Percentiles rank a stretch among this genome's conserved stretches.
Conservation (phyloP, 305 asterid genomes). For the Stenogyne calaminthoides region DNA sequence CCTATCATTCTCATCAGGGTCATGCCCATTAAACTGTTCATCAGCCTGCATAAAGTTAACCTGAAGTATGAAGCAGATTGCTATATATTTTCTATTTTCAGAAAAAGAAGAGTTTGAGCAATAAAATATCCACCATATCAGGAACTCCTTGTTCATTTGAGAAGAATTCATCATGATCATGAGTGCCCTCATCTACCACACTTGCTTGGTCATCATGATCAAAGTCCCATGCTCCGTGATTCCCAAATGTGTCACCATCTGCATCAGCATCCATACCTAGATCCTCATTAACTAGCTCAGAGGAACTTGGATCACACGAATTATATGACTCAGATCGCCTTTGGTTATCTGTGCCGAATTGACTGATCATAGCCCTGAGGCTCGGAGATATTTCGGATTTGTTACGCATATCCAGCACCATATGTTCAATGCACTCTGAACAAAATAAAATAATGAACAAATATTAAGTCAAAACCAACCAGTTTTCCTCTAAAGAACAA, state of each 20-base stretch:
- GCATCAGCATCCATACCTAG: conserved; percentile 39
- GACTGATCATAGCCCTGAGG: conserved; percentile 63
- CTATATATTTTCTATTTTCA: conserved; percentile 8
- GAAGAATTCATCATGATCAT: conserved; percentile 51
- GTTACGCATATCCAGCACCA: conserved; percentile 66
- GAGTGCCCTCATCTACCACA: conserved; percentile 58
- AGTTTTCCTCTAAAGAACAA: conserved; percentile 4
- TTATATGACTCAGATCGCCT: conserved; percentile 53
- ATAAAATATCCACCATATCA: conserved; percentile 41
- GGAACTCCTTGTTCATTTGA: conserved; percentile 54
- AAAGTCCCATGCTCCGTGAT: conserved; percentile 58
- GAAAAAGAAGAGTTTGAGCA: conserved; percentile 10
- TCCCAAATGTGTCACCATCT: conserved; percentile 50
- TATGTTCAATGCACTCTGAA: conserved; percentile 71
- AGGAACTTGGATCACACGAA: conserved; percentile 45
- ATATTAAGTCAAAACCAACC: conserved; percentile 17
- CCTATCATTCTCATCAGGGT: conserved; percentile 60
- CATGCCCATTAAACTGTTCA: conserved; percentile 46
- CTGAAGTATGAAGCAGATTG: conserved; percentile 19
- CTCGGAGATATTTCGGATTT: conserved; percentile 81
- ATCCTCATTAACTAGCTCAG: conserved; percentile 48
- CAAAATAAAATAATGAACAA: conserved; percentile 24
- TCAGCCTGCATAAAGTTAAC: conserved; percentile 45
- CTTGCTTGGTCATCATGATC: conserved; percentile 66
- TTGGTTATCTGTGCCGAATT: conserved; percentile 62